Evolutionary conservation across 352 stramenopile genomes (phyloP).

Genomic region (Thalassiosira hispida): DNA sequence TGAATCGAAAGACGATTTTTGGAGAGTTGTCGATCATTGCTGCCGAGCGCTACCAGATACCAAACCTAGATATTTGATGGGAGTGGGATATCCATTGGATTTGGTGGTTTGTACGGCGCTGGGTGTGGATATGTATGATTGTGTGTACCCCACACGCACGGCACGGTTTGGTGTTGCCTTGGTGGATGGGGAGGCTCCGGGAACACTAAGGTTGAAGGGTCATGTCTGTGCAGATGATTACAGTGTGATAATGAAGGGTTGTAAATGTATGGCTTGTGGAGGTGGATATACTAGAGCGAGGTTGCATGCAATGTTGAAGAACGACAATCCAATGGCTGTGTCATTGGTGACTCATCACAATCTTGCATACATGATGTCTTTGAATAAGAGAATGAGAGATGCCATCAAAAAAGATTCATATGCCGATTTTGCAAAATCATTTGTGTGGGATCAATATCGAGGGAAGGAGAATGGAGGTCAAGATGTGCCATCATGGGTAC

Average conservation of each 20-base stretch:
- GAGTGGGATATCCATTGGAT: slow-evolving; percentile 96
- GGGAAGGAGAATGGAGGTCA: slow-evolving; percentile 57
- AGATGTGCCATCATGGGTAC: slow-evolving; percentile 78
- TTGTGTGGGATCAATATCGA: slow-evolving; percentile 75
- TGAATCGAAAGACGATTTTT: slow-evolving; percentile 94
- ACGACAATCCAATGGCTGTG: slow-evolving; percentile 75
- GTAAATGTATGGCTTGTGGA: slow-evolving; percentile 70
- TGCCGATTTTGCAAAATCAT: slow-evolving; percentile 69
- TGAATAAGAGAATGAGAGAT: slow-evolving; percentile 85
- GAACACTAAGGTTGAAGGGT: slow-evolving; percentile 71
- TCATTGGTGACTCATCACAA: slow-evolving; percentile 89
- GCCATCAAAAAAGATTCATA: slow-evolving; percentile 82
- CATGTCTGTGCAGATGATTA: slow-evolving; percentile 70
- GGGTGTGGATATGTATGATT: slow-evolving; percentile 98
- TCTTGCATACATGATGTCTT: slow-evolving; percentile 87
- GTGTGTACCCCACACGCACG: slow-evolving; percentile 96
- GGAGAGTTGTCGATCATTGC: slow-evolving; percentile 91
- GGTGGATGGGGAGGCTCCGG: slow-evolving; percentile 66
- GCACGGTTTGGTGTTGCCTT: slow-evolving; percentile 95
- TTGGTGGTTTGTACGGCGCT: slow-evolving; percentile 96
- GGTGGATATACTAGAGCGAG: slow-evolving; percentile 68
- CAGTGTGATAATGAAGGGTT: slow-evolving; percentile 68
- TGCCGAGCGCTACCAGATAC: slow-evolving; percentile 88
- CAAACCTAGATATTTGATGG: slow-evolving; percentile 98
- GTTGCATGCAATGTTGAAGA: slow-evolving; percentile 83